Conservation (phyloP, 2,329 filamentous ascomycete genomes). For the Teratosphaeria zuluensis region DNA sequence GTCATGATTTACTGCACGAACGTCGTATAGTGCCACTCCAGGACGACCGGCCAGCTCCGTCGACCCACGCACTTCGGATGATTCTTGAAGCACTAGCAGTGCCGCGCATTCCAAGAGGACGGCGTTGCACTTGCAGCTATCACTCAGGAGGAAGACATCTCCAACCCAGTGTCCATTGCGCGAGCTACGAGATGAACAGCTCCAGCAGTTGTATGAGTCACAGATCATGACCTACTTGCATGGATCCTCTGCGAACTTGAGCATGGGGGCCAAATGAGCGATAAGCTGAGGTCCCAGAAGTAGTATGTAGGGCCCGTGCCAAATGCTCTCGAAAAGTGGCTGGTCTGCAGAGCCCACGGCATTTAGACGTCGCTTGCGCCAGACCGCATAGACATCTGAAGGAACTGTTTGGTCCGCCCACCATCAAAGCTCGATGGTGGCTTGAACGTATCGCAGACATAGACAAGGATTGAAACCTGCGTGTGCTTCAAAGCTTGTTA, state of each 20-base stretch:
- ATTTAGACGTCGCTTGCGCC: too few species aligned
- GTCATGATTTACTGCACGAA: slow-evolving; percentile 16
- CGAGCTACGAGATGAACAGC: slow-evolving; percentile 21
- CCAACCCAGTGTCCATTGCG: slow-evolving; percentile 18
- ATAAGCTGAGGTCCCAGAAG: not conserved
- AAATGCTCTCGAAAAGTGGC: not conserved
- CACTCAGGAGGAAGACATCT: slow-evolving; percentile 16
- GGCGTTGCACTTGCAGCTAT: slow-evolving; percentile 4
- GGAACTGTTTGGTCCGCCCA: not conserved
- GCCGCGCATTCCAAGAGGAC: not conserved
- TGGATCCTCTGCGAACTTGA: slow-evolving; percentile 2
- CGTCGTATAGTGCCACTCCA: slow-evolving; percentile 2
- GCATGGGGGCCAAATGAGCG: not conserved
- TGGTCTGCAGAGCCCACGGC: too few species aligned
- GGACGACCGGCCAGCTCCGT: not conserved
- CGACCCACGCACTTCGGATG: slow-evolving; percentile 1
- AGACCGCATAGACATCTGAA: too few species aligned
- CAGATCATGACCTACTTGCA: slow-evolving; percentile 25
- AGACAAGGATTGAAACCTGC: not conserved
- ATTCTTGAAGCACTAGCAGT: slow-evolving; percentile 5
- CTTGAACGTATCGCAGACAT: not conserved
- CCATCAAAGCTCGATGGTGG: not conserved
- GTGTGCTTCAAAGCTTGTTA: too few species aligned
- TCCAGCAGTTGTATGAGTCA: slow-evolving; percentile 22
- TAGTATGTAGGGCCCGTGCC: not conserved